Evolutionary conservation across 1,284 basidiomycete species (phyloP).

Genomic region (Kwoniella shivajii): DNA sequence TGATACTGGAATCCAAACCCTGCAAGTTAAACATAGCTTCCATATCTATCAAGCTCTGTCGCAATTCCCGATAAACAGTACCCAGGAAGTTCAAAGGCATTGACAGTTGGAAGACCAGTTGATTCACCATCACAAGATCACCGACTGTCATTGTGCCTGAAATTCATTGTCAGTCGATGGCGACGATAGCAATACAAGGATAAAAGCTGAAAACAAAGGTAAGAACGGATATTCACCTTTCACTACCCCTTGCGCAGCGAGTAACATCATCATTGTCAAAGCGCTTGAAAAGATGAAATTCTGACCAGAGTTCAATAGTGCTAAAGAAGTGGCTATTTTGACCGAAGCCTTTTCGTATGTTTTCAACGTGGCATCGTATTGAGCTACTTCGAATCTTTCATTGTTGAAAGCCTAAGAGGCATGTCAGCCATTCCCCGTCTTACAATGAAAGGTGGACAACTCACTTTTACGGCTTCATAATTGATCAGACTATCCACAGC

Average conservation of each 20-base stretch:
- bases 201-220: background rate
- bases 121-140: constrained; percentile 98
- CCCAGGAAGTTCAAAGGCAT: constrained; percentile 96
- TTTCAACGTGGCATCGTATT: constrained; percentile 87
- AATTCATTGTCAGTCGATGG: background rate
- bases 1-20: constrained; percentile 72
- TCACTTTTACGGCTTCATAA: constrained; percentile 95
- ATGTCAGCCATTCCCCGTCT: too few species aligned
- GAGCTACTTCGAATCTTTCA: constrained; percentile 83
- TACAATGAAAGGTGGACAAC: too few species aligned
- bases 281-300: constrained; percentile 94
- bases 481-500: constrained; percentile 96
- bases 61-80: constrained; percentile 92
- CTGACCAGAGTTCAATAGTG: constrained; percentile 93
- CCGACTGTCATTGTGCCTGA: constrained; percentile 95
- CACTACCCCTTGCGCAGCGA: constrained; percentile 91
- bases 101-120: constrained; percentile 97
- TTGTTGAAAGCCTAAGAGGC: constrained; percentile 99
- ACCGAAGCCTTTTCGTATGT: constrained; percentile 89
- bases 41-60: constrained; percentile 96
- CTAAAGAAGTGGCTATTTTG: constrained; percentile 92
- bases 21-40: constrained; percentile 92
- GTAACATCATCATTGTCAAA: constrained; percentile 91
- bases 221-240: constrained; percentile 63
- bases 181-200: background rate